Evolutionary conservation across 225 moss, liverwort and hornwort genomes (phyloP), one percentile per base, ranked within the genome.

Genomic region (Pseudoscleropodium purum): DNA sequence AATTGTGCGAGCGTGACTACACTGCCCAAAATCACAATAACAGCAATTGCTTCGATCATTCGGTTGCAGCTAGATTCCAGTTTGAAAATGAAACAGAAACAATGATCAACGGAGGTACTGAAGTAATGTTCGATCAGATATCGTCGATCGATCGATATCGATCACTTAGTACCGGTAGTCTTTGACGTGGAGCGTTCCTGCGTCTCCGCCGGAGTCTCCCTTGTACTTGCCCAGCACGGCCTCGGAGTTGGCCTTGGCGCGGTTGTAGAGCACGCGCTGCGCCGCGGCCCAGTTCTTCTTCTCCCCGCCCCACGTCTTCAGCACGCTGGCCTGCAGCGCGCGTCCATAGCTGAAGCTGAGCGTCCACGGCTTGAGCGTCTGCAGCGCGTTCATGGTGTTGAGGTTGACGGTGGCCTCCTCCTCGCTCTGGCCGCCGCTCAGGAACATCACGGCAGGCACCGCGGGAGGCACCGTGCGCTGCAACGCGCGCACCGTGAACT

Each of bases 311-410:
- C 94, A 94, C 25, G 93, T 94, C 90, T 93, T 94, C 85, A 94
- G 94, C 84, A 94, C 94, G n/a, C 93, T 93, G 36, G 93, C 87
- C 36, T 94, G 94, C 75, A 94, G 37, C 6, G 94, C 93, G 33
- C 94, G 94, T 2, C 94, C 94, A 8, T 93, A 94, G 93, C 94
- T 94, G 68, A 94, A 94, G 88, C 90, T 94, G 26, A 94, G 87
- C 37, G 94, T 94, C 94, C 94, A 94, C 6, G 94, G 94, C 81
- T 94, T 94, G 12, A 94, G 82, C 14, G 94, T 94, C 56, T 93
- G 94, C 41, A 94, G 91, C 8, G 90, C 88, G 52, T 94, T 94
- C 93, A 94, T 94, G 74, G 94, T 91, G 80, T 94, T 94, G n/a
- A 94, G 67, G 81, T 94, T 94, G 11, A 92, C 4, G 10, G 94